phyloP scores from a whole-genome alignment of 495 filamentous ascomycete species.

The Penicillium tannophilum region DNA sequence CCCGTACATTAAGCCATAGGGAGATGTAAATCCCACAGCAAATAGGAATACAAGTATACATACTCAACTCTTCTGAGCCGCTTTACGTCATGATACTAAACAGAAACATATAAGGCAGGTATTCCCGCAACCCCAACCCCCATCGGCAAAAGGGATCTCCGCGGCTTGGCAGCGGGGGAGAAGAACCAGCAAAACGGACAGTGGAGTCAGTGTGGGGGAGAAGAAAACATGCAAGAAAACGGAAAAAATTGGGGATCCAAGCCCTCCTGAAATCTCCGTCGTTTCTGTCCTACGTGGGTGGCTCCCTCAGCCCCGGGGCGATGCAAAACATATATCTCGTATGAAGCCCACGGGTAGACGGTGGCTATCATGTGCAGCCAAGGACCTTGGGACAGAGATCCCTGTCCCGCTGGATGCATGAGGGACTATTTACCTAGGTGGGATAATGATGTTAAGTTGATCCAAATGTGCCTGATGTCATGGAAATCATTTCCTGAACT shows the following conservation, averaged over 20 bases:
- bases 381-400: not conserved
- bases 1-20: constrained; percentile 5
- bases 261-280: not conserved
- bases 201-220: not conserved
- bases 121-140: not conserved
- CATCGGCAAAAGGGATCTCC: not conserved
- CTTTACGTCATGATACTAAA: not conserved
- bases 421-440: not conserved
- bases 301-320: not conserved
- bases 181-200: not conserved
- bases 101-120: not conserved
- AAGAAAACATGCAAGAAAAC: not conserved
- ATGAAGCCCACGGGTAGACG: not conserved
- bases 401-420: not conserved
- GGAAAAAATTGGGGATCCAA: constrained; percentile 1
- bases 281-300: not conserved
- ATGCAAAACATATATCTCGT: not conserved
- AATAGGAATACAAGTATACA: not conserved
- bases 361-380: not conserved
- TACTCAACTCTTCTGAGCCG: not conserved
- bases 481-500: not conserved
- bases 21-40: constrained; percentile 1
- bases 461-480: not conserved
- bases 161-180: constrained; percentile 2
- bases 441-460: not conserved